Percentiles rank a stretch among this genome's conserved stretches.
phyloP scores from a whole-genome alignment of 345 rosid genomes.

The Salix exigua region DNA sequence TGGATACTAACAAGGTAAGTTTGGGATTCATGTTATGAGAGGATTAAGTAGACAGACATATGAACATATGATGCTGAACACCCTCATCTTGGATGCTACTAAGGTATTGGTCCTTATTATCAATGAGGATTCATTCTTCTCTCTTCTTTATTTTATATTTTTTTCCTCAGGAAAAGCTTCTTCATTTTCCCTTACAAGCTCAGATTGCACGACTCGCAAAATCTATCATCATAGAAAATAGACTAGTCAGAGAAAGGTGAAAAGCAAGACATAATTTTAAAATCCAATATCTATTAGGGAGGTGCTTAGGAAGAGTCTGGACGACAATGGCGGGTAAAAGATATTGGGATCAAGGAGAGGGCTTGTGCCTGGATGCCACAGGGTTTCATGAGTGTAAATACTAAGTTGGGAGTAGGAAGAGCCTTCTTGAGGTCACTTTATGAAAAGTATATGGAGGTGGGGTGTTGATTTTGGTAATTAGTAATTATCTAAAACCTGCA shows the following conservation, averaged over 20 bases:
- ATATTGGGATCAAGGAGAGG: conserved; percentile 76
- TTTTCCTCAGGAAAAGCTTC: background rate
- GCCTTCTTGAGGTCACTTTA: conserved; percentile 86
- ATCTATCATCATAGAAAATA: background rate
- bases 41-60: conserved; percentile 92
- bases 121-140: background rate
- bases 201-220: background rate
- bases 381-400: conserved; percentile 90
- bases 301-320: conserved; percentile 55
- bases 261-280: conserved; percentile 1
- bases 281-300: conserved; percentile 41
- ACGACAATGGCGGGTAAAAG: conserved; percentile 63
- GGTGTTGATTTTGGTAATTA: conserved; percentile 88
- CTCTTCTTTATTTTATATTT: background rate
- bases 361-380: conserved; percentile 88
- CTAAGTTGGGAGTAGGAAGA: conserved; percentile 67
- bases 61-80: conserved; percentile 59
- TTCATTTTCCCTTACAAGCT: background rate
- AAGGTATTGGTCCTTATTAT: conserved; percentile 37
- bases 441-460: conserved; percentile 77
- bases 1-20: conserved; percentile 68
- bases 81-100: conserved; percentile 55
- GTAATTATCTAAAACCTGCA: background rate
- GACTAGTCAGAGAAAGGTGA: background rate
- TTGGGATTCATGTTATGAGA: conserved; percentile 92